Base-by-base conservation (phyloP, 495 filamentous ascomycete genomes). In the Venustampulla echinocandica region DNA sequence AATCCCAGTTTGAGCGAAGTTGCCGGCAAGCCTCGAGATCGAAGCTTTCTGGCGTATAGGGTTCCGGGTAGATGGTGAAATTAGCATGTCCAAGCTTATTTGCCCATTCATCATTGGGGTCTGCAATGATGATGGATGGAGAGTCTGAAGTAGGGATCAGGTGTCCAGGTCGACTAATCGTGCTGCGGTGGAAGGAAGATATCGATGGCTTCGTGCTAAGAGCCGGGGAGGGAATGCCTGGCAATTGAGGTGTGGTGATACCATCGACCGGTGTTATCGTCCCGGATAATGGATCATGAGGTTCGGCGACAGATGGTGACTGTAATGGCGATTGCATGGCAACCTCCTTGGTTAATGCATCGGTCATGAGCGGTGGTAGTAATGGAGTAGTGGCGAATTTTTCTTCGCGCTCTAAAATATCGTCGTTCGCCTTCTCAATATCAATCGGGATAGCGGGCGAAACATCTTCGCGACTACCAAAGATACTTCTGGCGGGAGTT, bases 81-180 rank as follows among this genome's bases (percentile, higher is more conserved):
- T 96, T 94, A 35, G 89, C 87, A 59, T 96, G 89, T 11, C 89
- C 89, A 2, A 96, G 77, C 46, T 78, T 80, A 54, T 79, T 74
- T 4, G 87, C 79, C 89, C 89, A 95, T 46, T 78, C 73, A 61
- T 96, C 89, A 18, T 77, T 70, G 9, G 76, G 73, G 40, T 84
- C 77, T 4, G 76, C 71, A 0, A 85, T 66, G 14, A 74, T 61
- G 50, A 84, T 75, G 2, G 76, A 70, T 19, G 57, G 57, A 42
- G 57, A 52, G 33, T 60, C 47, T 42, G 50, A 34, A 53, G 68
- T 36, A 11, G 58, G 47, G 13, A 52, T 47, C 11, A 59, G 52
- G 17, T 57, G 58, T 1, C 50, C 50, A 30, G 47, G 55, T 10
- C 51, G 54, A 23, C 34, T 73, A 45, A 46, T 17, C 9, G 34